Evolutionary conservation across 2,329 filamentous ascomycete species (phyloP), one percentile per base, ranked within the genome.

Genomic region (Fusarium stilboides): DNA sequence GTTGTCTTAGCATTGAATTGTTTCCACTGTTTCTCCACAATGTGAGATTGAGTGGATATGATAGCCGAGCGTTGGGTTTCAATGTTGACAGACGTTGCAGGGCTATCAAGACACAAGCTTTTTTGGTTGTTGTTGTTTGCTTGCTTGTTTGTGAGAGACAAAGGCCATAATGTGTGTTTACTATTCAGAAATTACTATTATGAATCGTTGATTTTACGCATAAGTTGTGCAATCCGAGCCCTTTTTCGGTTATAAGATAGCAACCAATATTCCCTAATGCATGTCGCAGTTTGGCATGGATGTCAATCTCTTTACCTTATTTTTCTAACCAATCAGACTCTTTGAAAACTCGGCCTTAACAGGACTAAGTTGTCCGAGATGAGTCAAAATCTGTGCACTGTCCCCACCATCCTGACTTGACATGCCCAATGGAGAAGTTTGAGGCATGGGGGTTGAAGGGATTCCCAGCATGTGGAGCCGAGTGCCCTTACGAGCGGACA

Each of bases 31-130:
- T 44, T 42, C 45, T 64, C 49, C 59, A 64, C 60, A 43, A 20
- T 33, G 36, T 37, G 59, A 64, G 61, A 64, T 64, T 64, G 59
- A n/a, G 58, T 64, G 61, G 61, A 39, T 64, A 40, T 60, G 52
- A 65, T 65, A 65, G 13, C 28, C 62, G 28, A 47, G 40, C 14
- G 5, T 51, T 65, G 58, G 51, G 59, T 58, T 51, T 43, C 50
- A 47, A 64, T 24, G 17, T 55, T 39, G 45, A 31, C 19, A 22
- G 39, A 22, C 24, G 44, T 57, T 55, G 52, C 45, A 57, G 20
- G 4, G 33, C 57, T 31, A n/a, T 45, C 33, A 49, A 17, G 44
- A 19, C 19, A 42, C 8, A 17, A 17, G 20, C 6, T 14, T 63
- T 31, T 10, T 24, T 19, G 37, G 43, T 42, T 20, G 42, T 49